Base-by-base conservation (phyloP, 768 basidiomycete genomes). In the Leccinellum luteum region DNA sequence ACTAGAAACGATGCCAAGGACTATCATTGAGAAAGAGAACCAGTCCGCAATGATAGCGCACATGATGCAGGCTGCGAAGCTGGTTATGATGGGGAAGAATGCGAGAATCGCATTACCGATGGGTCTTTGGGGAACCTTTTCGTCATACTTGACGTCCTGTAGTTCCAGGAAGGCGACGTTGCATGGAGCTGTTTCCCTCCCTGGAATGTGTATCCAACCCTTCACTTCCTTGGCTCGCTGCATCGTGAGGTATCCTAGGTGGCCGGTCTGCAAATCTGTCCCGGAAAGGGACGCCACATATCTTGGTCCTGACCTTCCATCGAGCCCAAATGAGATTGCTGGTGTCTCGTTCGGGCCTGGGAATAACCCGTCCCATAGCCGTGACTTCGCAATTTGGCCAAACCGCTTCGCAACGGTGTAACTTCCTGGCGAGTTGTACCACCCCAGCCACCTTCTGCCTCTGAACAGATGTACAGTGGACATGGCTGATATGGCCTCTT, bases 401-500 rank as follows among this genome's bases (percentile, higher is more conserved):
- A 71, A 75, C 15, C 52, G 62, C 52, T 69, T 75, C 3, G 73
- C 74, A 21, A 76, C 52, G 1, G 60, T 66, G 25, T 73, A 74
- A 53, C 74, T 72, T 13, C 74, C 74, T 0, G 75, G 74, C 7
- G 73, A 72, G 45, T 75, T 76, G 52, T 76, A 73, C 70, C 69
- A 75, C 7, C 75, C 74, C 3, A 75, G 35, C 71, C 69, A 76
- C 51, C 31, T 65, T 61, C 73, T 63, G 1, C 69, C 71, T 21
- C 58, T 30, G 58, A 67, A 72, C 2, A 75, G 41, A 51, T 75
- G 74, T 2, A 75, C 67, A 31, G 70, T 67, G 9, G 70, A 63
- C 73, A 76, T 75, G 25, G 74, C 74, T 21, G 75, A 64, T 25
- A 76, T 64, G 12, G 74, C 72, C 38, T 76, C 74, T 30, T 75